Conservation (phyloP, 805 yeast species). For the Cyberlindnera suaveolens region DNA sequence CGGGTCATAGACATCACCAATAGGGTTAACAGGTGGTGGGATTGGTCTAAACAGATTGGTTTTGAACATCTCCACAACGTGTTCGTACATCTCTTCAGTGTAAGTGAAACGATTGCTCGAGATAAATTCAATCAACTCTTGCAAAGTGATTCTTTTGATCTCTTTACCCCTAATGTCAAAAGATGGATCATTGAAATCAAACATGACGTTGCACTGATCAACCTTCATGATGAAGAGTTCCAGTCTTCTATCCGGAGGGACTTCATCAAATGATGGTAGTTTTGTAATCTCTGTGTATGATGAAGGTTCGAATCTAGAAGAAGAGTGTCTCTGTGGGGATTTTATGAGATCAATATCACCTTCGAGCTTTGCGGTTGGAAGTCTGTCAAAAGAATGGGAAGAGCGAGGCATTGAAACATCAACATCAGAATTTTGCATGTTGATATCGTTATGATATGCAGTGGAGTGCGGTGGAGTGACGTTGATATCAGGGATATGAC, state of each 20-base stretch:
- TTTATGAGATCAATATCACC: conserved; percentile 73
- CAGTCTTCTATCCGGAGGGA: conserved; percentile 72
- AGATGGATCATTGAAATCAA: conserved; percentile 91
- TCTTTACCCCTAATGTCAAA: conserved; percentile 91
- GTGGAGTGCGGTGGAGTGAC: conserved; percentile 11
- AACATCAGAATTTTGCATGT: conserved; percentile 6
- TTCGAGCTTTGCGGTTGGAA: conserved; percentile 45
- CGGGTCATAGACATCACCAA: conserved; percentile 94
- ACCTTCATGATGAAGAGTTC: conserved; percentile 80
- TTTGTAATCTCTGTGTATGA: conserved; percentile 58
- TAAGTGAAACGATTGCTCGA: conserved; percentile 76
- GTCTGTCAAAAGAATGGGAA: conserved; percentile 49
- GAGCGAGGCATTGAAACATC: conserved; percentile 31
- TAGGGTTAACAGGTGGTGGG: conserved; percentile 97
- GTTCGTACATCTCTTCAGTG: conserved; percentile 85
- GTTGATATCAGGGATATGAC: conserved; percentile 12
- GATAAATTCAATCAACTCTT: conserved; percentile 84
- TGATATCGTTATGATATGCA: conserved; percentile 3
- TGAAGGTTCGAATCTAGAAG: conserved; percentile 84
- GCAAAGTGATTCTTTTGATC: conserved; percentile 77
- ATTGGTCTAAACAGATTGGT: conserved; percentile 89
- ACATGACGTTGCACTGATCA: conserved; percentile 90
- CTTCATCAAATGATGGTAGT: conserved; percentile 85
- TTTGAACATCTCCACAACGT: conserved; percentile 85
- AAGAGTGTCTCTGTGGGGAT: conserved; percentile 86